phyloP scores from a whole-genome alignment of 768 basidiomycete species.

The Mycena indigotica region DNA sequence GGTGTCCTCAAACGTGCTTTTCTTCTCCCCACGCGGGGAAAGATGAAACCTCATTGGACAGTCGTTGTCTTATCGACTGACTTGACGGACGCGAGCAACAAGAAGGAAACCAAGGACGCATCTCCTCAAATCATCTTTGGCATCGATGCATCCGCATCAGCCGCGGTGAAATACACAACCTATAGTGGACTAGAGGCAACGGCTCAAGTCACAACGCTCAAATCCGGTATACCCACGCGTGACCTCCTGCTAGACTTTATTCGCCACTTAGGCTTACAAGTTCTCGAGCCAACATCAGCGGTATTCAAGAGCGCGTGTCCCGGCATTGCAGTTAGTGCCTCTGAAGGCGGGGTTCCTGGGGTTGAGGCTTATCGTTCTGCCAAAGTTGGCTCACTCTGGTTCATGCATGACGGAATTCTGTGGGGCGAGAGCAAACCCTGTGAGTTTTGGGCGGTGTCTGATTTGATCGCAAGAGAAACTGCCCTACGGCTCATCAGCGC shows the following conservation, averaged over 20 bases:
- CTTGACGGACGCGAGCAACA: conserved; percentile 46
- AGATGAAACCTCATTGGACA: conserved; percentile 72
- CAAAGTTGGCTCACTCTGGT: conserved; percentile 73
- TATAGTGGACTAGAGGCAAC: conserved; percentile 30
- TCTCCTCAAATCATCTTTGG: conserved; percentile 70
- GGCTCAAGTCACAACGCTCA: conserved; percentile 31
- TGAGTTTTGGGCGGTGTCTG: conserved; percentile 70
- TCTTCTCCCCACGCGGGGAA: conserved; percentile 74
- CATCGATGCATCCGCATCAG: conserved; percentile 56
- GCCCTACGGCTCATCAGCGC: conserved; percentile 60
- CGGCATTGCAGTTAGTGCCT: conserved; percentile 39
- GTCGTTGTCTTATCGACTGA: conserved; percentile 64
- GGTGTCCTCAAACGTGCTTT: conserved; percentile 61
- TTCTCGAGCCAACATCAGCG: conserved; percentile 50
- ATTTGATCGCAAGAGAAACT: conserved; percentile 52
- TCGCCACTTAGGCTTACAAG: conserved; percentile 43
- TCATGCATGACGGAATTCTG: conserved; percentile 65
- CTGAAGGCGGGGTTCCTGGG: conserved; percentile 54
- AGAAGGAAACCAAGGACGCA: conserved; percentile 29
- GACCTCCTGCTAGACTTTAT: conserved; percentile 55
- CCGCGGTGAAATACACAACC: conserved; percentile 47
- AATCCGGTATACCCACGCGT: conserved; percentile 59
- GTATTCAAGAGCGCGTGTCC: conserved; percentile 60
- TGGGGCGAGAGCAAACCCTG: conserved; percentile 79
- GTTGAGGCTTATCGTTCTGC: conserved; percentile 73